Evolutionary conservation across 768 basidiomycete genomes (phyloP), one percentile per base, ranked within the genome.

Genomic region (Russula foetens): DNA sequence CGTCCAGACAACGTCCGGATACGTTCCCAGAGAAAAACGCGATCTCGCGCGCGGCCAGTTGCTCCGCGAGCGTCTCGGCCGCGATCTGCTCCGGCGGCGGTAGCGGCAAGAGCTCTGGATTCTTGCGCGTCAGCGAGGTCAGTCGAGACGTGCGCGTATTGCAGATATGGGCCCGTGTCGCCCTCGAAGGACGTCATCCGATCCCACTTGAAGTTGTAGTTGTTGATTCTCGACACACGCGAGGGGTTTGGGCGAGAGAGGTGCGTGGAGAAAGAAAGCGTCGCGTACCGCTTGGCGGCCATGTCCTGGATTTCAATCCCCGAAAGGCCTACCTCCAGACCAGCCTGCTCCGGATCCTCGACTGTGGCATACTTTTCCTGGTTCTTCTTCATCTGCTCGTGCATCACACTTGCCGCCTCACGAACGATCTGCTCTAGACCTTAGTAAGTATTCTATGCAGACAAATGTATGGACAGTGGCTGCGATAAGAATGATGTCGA

Each of bases 291-390:
- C 72, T 92, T 96, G 15, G 92, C 92, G 45, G 88, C 81, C 92
- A 96, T 94, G 70, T 97, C 94, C 73, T 99, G 97, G 61, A 99
- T 94, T 77, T 98, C 98, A 66, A 99, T 88, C 2, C 93, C 93
- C 0, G 92, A 89, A 68, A 97, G 92, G 21, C 95, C 96, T 51
- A 98, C 85, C 72, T 96, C 90, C 63, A 80, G 79, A 59, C 83
- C 81, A 47, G 86, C 86, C 50, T 72, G 75, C 69, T 90, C 88
- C 0, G 96, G 95, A 71, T 99, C 84, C 68, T 92, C 91, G 39
- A 99, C 81, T 28, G 86, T 84, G 4, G 77, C 81, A 68, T 94
- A 98, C 74, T 98, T 99, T 55, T 85, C 92, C 75, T 92, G 86
- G 71, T 98, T 98, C 74, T 86, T 86, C 73, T 77, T 79, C 96